Evolutionary conservation across 345 rosid species (phyloP).

Genomic region (Gossypium anomalum): DNA sequence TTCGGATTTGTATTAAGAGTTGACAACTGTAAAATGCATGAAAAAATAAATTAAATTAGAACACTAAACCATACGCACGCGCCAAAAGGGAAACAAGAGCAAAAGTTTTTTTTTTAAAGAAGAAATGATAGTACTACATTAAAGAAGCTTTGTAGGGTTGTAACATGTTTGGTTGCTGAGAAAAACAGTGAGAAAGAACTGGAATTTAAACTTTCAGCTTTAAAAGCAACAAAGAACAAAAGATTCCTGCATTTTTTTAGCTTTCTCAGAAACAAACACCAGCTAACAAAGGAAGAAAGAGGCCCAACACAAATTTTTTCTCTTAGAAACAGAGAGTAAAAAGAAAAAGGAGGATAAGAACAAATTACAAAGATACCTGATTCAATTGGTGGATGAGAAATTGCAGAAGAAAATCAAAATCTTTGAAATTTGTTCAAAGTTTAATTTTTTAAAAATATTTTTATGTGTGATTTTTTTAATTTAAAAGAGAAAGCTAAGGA

Average conservation of each 20-base stretch:
- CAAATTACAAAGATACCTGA: slow-evolving; percentile 16
- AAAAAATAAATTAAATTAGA: not conserved
- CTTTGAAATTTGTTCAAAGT: not conserved
- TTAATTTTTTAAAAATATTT: not conserved
- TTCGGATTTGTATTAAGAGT: not conserved
- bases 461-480: not conserved
- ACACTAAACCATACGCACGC: not conserved
- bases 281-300: slow-evolving; percentile 3
- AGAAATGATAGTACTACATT: not conserved
- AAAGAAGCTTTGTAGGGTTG: not conserved
- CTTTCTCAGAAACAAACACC: slow-evolving; percentile 27
- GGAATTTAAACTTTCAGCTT: not conserved
- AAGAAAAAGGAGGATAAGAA: not conserved
- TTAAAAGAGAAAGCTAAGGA: slow-evolving; percentile 33
- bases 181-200: not conserved
- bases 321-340: not conserved
- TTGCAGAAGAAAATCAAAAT: slow-evolving; percentile 17
- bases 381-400: slow-evolving; percentile 10
- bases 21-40: slow-evolving; percentile 1
- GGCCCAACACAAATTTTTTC: not conserved
- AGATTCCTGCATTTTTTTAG: not conserved
- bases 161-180: slow-evolving; percentile 3
- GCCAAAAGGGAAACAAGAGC: not conserved
- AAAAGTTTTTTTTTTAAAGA: not conserved
- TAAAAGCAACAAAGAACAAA: not conserved